Base-by-base conservation (phyloP, 352 stramenopile genomes). In the Pythium periplocum region DNA sequence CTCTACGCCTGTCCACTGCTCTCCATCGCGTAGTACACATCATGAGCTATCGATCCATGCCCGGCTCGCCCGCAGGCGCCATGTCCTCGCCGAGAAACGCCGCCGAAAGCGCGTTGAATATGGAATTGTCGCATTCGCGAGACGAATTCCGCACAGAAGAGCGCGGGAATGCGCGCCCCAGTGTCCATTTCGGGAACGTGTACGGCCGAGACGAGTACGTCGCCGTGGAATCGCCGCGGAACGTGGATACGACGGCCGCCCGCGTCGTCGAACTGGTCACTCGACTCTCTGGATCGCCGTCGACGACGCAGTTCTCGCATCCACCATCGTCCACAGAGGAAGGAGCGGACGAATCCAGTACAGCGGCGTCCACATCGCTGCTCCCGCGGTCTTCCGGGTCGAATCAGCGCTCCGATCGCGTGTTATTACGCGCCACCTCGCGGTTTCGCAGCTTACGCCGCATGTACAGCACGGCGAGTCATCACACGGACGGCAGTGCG, bases 401-500 rank as follows among this genome's bases (percentile, higher is more conserved):
- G 38, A 12, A 8, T 12, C 12, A 8, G 7, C 7, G 7, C 7
- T 42, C 38, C 7, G 38, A 8, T 8, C 38, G 7, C 38, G 12
- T 42, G 12, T 42, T 12, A 12, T 42, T 42, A 12, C 38, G 38
- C 38, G 40, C 41, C 10, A 45, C 34, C 36, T 32, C 32, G 10
- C 53, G 57, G 51, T 63, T 68, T 38, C 61, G 55, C 6, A 68
- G 50, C 55, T 55, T 62, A 40, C 61, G 61, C 4, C 55, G 54
- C 26, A 26, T 68, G 30, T 12, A n/a, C 17, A 69, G 61, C 41
- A 59, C 61, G 47, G 51, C 51, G 3, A 69, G 61, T 26, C 54
- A 69, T 47, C 58, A 69, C 42, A 61, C 55, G 33, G 61, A 64
- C 47, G 61, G 61, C 48, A 69, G 61, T 45, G 50, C 58, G 10